Evolutionary conservation across 805 yeast genomes (phyloP).

Genomic region (Candida xiaguanensis): DNA sequence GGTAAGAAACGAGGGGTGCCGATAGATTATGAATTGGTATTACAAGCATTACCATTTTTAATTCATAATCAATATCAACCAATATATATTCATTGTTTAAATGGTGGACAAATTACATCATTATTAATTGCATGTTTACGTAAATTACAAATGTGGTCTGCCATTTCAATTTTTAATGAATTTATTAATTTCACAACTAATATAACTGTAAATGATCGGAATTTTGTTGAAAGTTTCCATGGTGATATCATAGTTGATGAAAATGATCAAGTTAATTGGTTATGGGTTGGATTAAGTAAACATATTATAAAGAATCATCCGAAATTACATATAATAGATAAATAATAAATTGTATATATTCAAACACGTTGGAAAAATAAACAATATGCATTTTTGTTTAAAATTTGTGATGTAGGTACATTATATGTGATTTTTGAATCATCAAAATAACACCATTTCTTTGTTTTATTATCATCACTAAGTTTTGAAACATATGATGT

Average conservation of each 20-base stretch:
- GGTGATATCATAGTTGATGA: slow-evolving; percentile 54
- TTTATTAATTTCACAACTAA: slow-evolving; percentile 73
- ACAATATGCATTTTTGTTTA: slow-evolving; percentile 78
- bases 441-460: slow-evolving; percentile 81
- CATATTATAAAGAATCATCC: slow-evolving; percentile 61
- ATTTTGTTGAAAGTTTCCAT: slow-evolving; percentile 75
- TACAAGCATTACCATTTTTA: slow-evolving; percentile 57
- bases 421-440: slow-evolving; percentile 64
- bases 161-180: slow-evolving; percentile 83
- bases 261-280: slow-evolving; percentile 52
- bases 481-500: slow-evolving; percentile 71
- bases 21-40: slow-evolving; percentile 60
- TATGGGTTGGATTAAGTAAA: slow-evolving; percentile 61
- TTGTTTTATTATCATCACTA: slow-evolving; percentile 38
- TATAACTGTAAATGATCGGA: slow-evolving; percentile 77
- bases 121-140: slow-evolving; percentile 83
- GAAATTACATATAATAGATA: slow-evolving; percentile 27
- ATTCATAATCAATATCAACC: slow-evolving; percentile 62
- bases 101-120: slow-evolving; percentile 86
- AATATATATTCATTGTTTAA: slow-evolving; percentile 78
- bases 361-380: slow-evolving; percentile 61
- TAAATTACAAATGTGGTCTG: slow-evolving; percentile 81
- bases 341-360: background rate
- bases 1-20: slow-evolving; percentile 84
- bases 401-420: slow-evolving; percentile 48